phyloP scores from a whole-genome alignment of 371 early-diverging fungal genomes.

The Syncephalastrum sp. region DNA sequence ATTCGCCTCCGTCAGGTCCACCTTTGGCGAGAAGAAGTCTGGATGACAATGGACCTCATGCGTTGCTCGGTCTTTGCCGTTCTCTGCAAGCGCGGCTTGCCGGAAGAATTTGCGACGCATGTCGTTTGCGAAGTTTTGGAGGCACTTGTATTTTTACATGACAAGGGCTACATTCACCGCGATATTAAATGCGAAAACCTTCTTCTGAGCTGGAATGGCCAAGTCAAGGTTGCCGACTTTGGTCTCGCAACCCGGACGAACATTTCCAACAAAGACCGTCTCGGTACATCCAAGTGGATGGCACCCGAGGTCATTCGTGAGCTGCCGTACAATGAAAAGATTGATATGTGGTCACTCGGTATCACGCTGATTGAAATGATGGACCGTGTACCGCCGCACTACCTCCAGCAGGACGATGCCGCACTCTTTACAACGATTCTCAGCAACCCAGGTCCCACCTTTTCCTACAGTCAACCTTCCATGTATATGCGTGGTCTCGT shows the following conservation, averaged over 20 bases:
- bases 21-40: conserved; percentile 30
- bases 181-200: conserved; percentile 49
- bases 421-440: conserved; percentile 26
- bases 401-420: conserved; percentile 27
- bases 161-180: conserved; percentile 41
- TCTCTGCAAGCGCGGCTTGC: conserved; percentile 28
- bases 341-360: conserved; percentile 44
- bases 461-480: conserved; percentile 34
- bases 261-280: conserved; percentile 29
- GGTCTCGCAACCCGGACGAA: conserved; percentile 34
- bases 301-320: conserved; percentile 44
- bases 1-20: conserved; percentile 32
- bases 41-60: conserved; percentile 50
- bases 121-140: conserved; percentile 40
- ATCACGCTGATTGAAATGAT: conserved; percentile 50
- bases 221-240: conserved; percentile 47
- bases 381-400: conserved; percentile 51
- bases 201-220: conserved; percentile 32
- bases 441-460: conserved; percentile 33
- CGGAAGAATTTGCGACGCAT: conserved; percentile 35
- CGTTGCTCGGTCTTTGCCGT: conserved; percentile 41
- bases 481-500: conserved; percentile 39
- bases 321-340: conserved; percentile 33
- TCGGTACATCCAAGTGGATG: conserved; percentile 51
- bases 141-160: conserved; percentile 30